Evolutionary conservation across 495 filamentous ascomycete genomes (phyloP).

Genomic region (Talaromyces trachyspermus): DNA sequence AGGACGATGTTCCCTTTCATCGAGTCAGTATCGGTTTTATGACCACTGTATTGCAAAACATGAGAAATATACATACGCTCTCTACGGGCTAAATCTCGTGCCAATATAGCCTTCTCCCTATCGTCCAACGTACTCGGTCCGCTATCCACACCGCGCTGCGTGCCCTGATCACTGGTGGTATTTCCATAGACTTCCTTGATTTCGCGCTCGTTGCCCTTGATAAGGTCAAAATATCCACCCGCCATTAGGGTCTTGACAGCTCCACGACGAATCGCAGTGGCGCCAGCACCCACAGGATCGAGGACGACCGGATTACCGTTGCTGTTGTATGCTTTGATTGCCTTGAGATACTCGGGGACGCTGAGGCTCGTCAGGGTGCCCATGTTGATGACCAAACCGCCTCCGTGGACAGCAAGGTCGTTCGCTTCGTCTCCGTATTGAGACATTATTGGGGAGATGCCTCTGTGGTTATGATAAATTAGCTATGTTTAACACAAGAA

Average conservation of each 20-base stretch:
- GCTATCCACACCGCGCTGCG: conserved; percentile 84
- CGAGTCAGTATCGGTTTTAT: no score
- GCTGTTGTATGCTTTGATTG: conserved; percentile 70
- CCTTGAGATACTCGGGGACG: conserved; percentile 56
- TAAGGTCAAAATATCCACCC: conserved; percentile 70
- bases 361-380: conserved; percentile 74
- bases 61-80: conserved; percentile 37
- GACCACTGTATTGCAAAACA: no score
- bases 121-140: conserved; percentile 48
- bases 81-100: conserved; percentile 55
- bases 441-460: conserved; percentile 91
- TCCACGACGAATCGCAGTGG: conserved; percentile 63
- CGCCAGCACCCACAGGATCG: conserved; percentile 88
- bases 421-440: conserved; percentile 75
- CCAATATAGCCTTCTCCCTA: conserved; percentile 51
- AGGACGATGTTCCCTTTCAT: conserved; percentile 70
- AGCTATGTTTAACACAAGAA: conserved; percentile 4
- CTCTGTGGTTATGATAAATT: conserved; percentile 30
- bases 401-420: conserved; percentile 61
- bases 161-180: conserved; percentile 39
- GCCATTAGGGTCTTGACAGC: conserved; percentile 67
- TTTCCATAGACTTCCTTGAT: conserved; percentile 53
- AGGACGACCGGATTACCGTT: conserved; percentile 68
- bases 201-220: conserved; percentile 94
- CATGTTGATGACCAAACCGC: conserved; percentile 87